phyloP scores from a whole-genome alignment of 2,329 filamentous ascomycete genomes.

The Microsporum audouinii region DNA sequence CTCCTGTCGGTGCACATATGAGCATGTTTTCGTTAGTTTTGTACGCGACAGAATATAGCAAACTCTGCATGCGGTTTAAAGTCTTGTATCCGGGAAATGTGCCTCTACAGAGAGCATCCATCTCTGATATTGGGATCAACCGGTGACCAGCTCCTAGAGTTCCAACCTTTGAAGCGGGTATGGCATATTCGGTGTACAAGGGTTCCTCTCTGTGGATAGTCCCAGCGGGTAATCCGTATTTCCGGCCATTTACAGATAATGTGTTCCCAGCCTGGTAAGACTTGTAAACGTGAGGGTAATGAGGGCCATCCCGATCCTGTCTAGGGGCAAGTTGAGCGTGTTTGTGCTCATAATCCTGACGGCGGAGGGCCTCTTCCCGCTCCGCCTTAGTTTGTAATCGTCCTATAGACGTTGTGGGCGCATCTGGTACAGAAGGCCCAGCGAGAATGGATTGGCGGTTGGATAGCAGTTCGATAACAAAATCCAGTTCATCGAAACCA shows the following conservation, averaged over 20 bases:
- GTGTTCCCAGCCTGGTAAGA: slow-evolving; percentile 74
- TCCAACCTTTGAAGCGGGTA: slow-evolving; percentile 73
- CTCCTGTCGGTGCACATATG: slow-evolving; percentile 93
- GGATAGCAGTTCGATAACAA: slow-evolving; percentile 80
- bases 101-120: slow-evolving; percentile 80
- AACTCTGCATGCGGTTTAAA: slow-evolving; percentile 94
- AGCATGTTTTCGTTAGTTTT: slow-evolving; percentile 97
- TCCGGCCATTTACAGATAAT: slow-evolving; percentile 64
- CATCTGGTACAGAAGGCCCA: slow-evolving; percentile 18
- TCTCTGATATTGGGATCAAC: slow-evolving; percentile 63
- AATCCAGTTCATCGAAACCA: slow-evolving; percentile 85
- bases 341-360: slow-evolving; percentile 75
- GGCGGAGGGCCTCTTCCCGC: slow-evolving; percentile 64
- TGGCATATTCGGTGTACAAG: slow-evolving; percentile 78
- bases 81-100: slow-evolving; percentile 92
- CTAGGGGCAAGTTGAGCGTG: slow-evolving; percentile 57
- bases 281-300: slow-evolving; percentile 92
- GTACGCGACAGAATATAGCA: slow-evolving; percentile 91
- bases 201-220: slow-evolving; percentile 59
- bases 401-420: slow-evolving; percentile 31
- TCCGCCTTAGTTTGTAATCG: slow-evolving; percentile 64
- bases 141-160: slow-evolving; percentile 60
- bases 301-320: slow-evolving; percentile 56
- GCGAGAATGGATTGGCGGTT: slow-evolving; percentile 57
- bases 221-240: slow-evolving; percentile 69